Percentiles rank a stretch among this genome's conserved stretches.
These are phyloP conservation scores for Moricandia moricandioides DNA, from an alignment of 345 rosid species.

Conservation along the genomic window DNA sequence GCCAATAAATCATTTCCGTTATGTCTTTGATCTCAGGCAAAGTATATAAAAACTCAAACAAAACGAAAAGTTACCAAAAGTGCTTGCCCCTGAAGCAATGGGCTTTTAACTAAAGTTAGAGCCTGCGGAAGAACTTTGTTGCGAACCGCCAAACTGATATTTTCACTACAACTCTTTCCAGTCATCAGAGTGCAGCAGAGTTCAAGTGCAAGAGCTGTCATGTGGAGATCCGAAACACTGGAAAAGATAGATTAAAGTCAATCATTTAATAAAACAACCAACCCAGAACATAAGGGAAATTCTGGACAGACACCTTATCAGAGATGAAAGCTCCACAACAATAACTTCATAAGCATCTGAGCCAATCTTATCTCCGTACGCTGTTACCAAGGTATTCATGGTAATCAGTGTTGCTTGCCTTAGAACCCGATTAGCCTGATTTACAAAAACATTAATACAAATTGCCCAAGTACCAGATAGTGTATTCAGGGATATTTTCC, in stretches of 20 bases:
- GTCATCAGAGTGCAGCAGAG: constrained; percentile 98
- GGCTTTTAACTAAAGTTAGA: constrained; percentile 77
- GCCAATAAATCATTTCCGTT: constrained; percentile 25
- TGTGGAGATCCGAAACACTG: constrained; percentile 97
- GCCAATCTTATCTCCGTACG: constrained; percentile 90
- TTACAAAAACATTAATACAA: constrained; percentile 27
- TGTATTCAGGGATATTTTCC: background rate
- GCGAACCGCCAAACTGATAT: constrained; percentile 78
- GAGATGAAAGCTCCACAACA: constrained; percentile 79
- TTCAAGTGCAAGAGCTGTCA: constrained; percentile 98
- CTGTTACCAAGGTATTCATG: constrained; percentile 72
- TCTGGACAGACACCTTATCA: constrained; percentile 65
- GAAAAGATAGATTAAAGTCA: constrained; percentile 27
- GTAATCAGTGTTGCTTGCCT: constrained; percentile 95
- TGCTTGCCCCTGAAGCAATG: constrained; percentile 97
- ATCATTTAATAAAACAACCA: background rate
- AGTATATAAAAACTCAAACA: constrained; percentile 16
- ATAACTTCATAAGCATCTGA: constrained; percentile 87
- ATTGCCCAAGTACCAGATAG: constrained; percentile 2
- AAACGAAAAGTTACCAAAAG: constrained; percentile 61
- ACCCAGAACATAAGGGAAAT: background rate
- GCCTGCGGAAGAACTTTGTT: constrained; percentile 98
- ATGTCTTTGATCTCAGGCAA: constrained; percentile 5
- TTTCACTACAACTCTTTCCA: constrained; percentile 78
- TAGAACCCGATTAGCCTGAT: constrained; percentile 89